Evolutionary conservation across 257 asterid species (phyloP), one percentile per base, ranked within the genome.

Genomic region (Nemophila menziesii): DNA sequence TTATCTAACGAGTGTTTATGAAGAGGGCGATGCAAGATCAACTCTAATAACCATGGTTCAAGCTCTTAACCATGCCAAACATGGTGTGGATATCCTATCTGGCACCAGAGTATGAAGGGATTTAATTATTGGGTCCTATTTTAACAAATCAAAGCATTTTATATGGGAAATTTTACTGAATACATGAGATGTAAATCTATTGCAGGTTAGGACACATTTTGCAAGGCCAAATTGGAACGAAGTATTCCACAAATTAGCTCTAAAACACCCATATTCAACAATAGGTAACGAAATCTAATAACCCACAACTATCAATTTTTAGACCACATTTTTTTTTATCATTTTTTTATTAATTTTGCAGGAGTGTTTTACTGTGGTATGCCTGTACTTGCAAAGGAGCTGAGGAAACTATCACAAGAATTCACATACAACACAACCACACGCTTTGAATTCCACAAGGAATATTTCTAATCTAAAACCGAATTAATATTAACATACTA

Each of bases 1-100:
- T 51, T 86, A 86, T 62, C 78, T 86, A 23, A 79, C 97, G 4
- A 82, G 93, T 48, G 94, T 86, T 37, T 86, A 82, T 46, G 97
- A 86, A 68, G 97, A 86, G 61, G 83, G 94, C 11, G 97, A 86
- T 69, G 97, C 94, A 50, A 68, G 97, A 54, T 82, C 96, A 22
- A 82, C 96, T 34, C 94, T 86, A 7, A 79, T 86, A 71, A 82
- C 94, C 48, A 86, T 79, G 97, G 92, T 86, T 55, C 97, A 86
- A 55, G 97, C 97, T 33, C 82, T 86, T 47, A 86, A 68, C 71
- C 97, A 86, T 57, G 94, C 97, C 44, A 86, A 86, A 60, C 84
- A 86, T 51, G 97, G 97, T 47, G 86, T 86, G 21, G 97, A 86
- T 68, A 79, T 86, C 70, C 80, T 82, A 26, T 86, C 97, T 13